Evolutionary conservation across 2,329 filamentous ascomycete species (phyloP), one percentile per base, ranked within the genome.

Genomic region (Colletotrichum magnum): DNA sequence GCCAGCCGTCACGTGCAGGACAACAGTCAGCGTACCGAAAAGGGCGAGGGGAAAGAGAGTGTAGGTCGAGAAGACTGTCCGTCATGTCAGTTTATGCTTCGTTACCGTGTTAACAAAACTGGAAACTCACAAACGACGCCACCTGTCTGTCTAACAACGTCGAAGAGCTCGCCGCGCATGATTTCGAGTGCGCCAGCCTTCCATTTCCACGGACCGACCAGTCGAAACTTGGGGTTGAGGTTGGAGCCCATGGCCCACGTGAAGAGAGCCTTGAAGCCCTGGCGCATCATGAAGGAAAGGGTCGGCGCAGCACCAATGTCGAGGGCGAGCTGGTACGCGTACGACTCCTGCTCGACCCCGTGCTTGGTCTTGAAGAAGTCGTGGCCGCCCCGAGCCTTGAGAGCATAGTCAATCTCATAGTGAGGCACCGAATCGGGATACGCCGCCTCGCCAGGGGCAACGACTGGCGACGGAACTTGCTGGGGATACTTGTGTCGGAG

Each of bases 171-270:
- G 0, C 75, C 77, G 12, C 75, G 72, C 82, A 85, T 83, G 28
- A 85, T 78, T 1, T 71, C 64, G 9, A 75, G 73, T 0, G 82
- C 83, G 0, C 73, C 74, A 1, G 74, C 68, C 24, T 82, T 77
- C 73, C 77, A 79, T 53, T 77, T 78, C 83, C 83, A 85, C 0
- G 84, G 84, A 0, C 83, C 83, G 0, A 82, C 74, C 3, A 86
- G 72, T 5, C 83, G 78, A 64, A 86, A 86, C 69, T 86, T 87
- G 39, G 82, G 75, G 63, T 85, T 86, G 72, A 86, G 83, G 73
- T 86, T 85, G 36, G 83, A 79, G 0, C 84, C 80, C 75, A 86
- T 81, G 2, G 84, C 83, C 84, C 85, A 86, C 0, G 79, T 80
- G 62, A 79, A 81, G 6, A 80, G 76, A 9, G 83, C 62, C 67